A percentile compares a stretch with the other conserved stretches of the same genome.
phyloP scores from a whole-genome alignment of 352 stramenopile genomes.

The Phytophthora parvispora region DNA sequence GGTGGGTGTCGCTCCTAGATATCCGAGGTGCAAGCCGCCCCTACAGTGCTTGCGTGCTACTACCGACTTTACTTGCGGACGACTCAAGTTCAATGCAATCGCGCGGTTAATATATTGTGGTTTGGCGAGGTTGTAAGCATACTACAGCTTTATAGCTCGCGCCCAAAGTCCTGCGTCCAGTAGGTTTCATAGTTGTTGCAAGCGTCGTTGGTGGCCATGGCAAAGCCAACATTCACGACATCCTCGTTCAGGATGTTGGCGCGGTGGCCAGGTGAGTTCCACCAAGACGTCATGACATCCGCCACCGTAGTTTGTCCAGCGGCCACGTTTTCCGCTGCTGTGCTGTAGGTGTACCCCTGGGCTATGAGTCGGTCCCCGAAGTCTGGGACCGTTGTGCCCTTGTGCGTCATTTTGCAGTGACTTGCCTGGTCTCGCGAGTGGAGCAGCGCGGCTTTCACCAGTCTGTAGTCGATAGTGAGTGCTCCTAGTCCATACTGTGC shows the following conservation, averaged over 20 bases:
- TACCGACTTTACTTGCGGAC: background rate
- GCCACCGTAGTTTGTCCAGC: conserved; percentile 46
- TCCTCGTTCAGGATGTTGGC: conserved; percentile 52
- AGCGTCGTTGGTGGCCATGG: conserved; percentile 22
- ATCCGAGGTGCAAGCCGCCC: background rate
- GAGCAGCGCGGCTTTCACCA: conserved; percentile 14
- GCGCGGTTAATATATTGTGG: too few species aligned
- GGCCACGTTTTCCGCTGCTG: conserved; percentile 55
- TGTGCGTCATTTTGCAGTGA: conserved; percentile 57
- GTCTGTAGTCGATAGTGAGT: conserved; percentile 39
- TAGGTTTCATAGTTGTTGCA: conserved; percentile 47
- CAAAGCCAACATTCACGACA: conserved; percentile 30
- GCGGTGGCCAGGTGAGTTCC: conserved; percentile 52
- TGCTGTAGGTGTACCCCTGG: conserved; percentile 52
- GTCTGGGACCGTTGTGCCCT: conserved; percentile 34
- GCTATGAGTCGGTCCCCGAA: conserved; percentile 41
- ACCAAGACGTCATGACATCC: conserved; percentile 60
- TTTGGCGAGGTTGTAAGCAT: too few species aligned
- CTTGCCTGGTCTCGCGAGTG: conserved; percentile 45
- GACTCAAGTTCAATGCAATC: background rate
- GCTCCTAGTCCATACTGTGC: conserved; percentile 37
- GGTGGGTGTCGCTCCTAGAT: background rate
- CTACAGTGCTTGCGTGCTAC: background rate
- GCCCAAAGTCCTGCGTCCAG: conserved; percentile 61
- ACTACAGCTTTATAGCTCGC: background rate